phyloP scores from a whole-genome alignment of 2,329 filamentous ascomycete species.

The Colletotrichum sublineola region DNA sequence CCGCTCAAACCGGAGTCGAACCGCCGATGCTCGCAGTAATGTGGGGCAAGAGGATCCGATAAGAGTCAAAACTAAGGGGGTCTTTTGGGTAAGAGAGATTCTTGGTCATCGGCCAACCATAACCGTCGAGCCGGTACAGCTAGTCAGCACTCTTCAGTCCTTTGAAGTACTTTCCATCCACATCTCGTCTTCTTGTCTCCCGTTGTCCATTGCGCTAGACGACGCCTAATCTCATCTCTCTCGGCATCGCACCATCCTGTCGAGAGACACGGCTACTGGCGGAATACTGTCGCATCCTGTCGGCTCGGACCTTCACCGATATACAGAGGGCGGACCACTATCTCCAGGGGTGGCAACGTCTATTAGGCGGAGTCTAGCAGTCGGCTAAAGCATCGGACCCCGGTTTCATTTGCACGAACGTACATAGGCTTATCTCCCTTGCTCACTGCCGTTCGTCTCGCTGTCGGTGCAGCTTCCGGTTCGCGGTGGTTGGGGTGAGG shows the following conservation, averaged over 20 bases:
- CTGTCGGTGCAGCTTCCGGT: not conserved
- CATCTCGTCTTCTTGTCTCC: not conserved
- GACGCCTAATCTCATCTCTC: not conserved
- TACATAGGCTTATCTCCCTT: constrained; percentile 27
- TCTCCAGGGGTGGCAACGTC: constrained; percentile 15
- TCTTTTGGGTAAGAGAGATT: not conserved
- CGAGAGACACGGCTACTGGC: not conserved
- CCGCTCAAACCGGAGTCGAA: not conserved
- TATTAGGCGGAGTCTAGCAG: constrained; percentile 37
- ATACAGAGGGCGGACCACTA: constrained; percentile 8
- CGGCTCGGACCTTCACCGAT: constrained; percentile 31
- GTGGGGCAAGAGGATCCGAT: constrained; percentile 24
- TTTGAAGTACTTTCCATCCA: not conserved
- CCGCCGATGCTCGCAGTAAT: constrained; percentile 22
- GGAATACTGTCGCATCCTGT: constrained; percentile 21
- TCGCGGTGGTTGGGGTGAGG: constrained; percentile 12
- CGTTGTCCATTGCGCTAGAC: not conserved
- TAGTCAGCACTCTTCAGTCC: not conserved
- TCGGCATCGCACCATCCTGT: not conserved
- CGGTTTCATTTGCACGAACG: not conserved
- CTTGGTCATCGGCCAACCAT: constrained; percentile 6
- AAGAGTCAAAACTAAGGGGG: constrained; percentile 13
- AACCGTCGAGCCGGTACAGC: constrained; percentile 10
- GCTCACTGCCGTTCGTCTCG: not conserved
- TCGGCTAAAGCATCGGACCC: constrained; percentile 3